Evolutionary conservation across 768 basidiomycete genomes (phyloP).

Genomic region (Kwoniella heveanensis): DNA sequence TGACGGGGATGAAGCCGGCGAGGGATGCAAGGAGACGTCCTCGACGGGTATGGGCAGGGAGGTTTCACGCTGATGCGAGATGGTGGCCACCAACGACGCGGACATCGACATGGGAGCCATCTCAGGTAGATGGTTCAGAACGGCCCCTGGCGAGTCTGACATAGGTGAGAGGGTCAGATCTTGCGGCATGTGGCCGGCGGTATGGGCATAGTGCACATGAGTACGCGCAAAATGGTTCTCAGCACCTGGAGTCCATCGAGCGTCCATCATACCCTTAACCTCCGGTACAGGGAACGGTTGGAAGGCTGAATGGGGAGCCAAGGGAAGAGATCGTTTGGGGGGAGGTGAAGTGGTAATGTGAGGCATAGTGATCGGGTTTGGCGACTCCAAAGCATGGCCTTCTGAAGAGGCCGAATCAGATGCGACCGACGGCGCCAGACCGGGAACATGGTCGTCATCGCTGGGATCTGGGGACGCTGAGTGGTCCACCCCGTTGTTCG

Average conservation of each 20-base stretch:
- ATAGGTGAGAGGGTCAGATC: neutral
- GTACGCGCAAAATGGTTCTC: constrained; percentile 10
- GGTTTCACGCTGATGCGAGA: neutral
- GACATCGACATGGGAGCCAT: neutral
- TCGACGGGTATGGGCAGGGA: constrained; percentile 9
- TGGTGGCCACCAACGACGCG: constrained; percentile 6
- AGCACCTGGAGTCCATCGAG: constrained; percentile 17
- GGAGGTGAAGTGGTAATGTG: constrained; percentile 6
- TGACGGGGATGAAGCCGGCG: constrained; percentile 17
- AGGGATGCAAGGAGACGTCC: constrained; percentile 1
- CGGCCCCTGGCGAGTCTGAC: neutral
- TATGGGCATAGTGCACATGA: constrained; percentile 15
- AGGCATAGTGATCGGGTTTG: constrained; percentile 7
- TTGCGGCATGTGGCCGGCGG: neutral
- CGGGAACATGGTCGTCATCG: constrained; percentile 29
- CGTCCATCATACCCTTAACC: constrained; percentile 5
- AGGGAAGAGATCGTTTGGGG: neutral
- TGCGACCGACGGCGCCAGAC: constrained; percentile 41
- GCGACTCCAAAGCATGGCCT: constrained; percentile 37
- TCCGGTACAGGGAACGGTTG: constrained; percentile 15
- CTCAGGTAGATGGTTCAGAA: neutral
- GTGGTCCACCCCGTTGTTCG: neutral
- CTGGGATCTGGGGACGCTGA: neutral
- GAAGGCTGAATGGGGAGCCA: constrained; percentile 4
- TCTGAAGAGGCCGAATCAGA: constrained; percentile 45